These are phyloP conservation scores for Zangia roseola DNA, from an alignment of 768 basidiomycete species.

Conservation along the genomic window DNA sequence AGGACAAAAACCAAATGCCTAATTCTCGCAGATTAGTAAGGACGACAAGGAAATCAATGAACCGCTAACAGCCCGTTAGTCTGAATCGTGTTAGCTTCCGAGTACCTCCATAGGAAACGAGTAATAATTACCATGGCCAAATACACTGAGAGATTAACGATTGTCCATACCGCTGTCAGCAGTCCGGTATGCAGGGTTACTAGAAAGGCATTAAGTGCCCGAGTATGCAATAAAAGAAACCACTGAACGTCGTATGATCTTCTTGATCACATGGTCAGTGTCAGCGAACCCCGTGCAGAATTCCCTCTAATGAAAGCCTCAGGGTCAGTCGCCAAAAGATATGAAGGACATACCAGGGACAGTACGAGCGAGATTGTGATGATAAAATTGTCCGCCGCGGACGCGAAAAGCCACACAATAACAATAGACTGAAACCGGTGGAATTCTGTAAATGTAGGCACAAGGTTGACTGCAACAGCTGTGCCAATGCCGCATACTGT, in stretches of 20 bases:
- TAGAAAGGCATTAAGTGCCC: conserved; percentile 7
- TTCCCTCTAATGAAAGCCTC: conserved; percentile 27
- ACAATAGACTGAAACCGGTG: conserved; percentile 31
- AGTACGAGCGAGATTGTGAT: conserved; percentile 44
- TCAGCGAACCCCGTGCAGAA: conserved; percentile 35
- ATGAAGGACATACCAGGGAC: conserved; percentile 37
- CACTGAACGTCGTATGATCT: conserved; percentile 33
- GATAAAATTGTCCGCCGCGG: conserved; percentile 45
- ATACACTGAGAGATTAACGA: conserved; percentile 31
- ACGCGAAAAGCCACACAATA: conserved; percentile 44
- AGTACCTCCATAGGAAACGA: background rate
- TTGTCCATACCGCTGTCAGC: conserved; percentile 38
- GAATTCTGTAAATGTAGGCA: conserved; percentile 29
- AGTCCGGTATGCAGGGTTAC: conserved; percentile 42
- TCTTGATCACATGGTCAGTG: conserved; percentile 39
- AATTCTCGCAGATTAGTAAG: background rate
- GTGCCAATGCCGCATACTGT: conserved; percentile 33
- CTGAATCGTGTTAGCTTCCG: conserved; percentile 13
- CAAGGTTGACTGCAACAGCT: conserved; percentile 28
- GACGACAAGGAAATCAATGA: background rate
- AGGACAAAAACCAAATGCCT: conserved; percentile 34
- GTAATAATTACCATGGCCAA: conserved; percentile 18
- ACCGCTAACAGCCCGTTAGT: conserved; percentile 20
- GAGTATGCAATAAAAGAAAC: background rate
- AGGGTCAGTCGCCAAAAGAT: background rate